Evolutionary conservation across 2,329 filamentous ascomycete genomes (phyloP).

Genomic region (Grosmannia serpens): DNA sequence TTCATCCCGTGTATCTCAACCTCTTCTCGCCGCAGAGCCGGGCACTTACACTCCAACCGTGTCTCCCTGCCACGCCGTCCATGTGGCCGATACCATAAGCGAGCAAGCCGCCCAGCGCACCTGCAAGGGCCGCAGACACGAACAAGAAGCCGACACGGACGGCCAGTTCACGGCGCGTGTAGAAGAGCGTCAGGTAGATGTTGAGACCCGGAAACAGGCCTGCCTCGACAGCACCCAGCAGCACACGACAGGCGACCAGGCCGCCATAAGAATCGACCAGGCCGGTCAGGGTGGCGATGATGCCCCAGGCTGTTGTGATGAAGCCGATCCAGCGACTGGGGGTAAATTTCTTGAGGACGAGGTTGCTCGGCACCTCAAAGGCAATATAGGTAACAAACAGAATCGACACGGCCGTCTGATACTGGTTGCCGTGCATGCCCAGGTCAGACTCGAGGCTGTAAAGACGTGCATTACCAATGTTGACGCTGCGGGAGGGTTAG

Average conservation of each 20-base stretch:
- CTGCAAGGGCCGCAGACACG: slow-evolving; percentile 57
- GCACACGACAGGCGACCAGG: slow-evolving; percentile 55
- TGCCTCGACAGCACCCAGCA: slow-evolving; percentile 58
- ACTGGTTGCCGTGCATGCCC: slow-evolving; percentile 49
- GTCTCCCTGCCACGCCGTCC: slow-evolving; percentile 51
- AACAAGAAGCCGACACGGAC: slow-evolving; percentile 64
- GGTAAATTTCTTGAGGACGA: slow-evolving; percentile 50
- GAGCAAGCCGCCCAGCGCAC: slow-evolving; percentile 60
- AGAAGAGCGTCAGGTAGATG: slow-evolving; percentile 64
- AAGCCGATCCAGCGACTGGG: slow-evolving; percentile 53
- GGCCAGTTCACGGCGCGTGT: slow-evolving; percentile 61
- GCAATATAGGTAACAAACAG: slow-evolving; percentile 53
- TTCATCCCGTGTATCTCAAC: background rate
- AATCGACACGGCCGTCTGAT: slow-evolving; percentile 56
- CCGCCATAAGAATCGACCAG: slow-evolving; percentile 53
- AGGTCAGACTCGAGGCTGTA: slow-evolving; percentile 54
- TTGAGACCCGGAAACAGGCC: slow-evolving; percentile 60
- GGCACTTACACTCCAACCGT: slow-evolving; percentile 45
- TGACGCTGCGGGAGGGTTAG: slow-evolving; percentile 26
- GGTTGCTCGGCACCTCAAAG: slow-evolving; percentile 55
- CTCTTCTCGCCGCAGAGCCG: background rate
- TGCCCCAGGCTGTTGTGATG: slow-evolving; percentile 53
- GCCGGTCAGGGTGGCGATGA: slow-evolving; percentile 59
- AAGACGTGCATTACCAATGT: slow-evolving; percentile 60
- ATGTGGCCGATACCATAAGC: slow-evolving; percentile 65